Conservation (phyloP, 345 rosid genomes). For the Boechera stricta region DNA sequence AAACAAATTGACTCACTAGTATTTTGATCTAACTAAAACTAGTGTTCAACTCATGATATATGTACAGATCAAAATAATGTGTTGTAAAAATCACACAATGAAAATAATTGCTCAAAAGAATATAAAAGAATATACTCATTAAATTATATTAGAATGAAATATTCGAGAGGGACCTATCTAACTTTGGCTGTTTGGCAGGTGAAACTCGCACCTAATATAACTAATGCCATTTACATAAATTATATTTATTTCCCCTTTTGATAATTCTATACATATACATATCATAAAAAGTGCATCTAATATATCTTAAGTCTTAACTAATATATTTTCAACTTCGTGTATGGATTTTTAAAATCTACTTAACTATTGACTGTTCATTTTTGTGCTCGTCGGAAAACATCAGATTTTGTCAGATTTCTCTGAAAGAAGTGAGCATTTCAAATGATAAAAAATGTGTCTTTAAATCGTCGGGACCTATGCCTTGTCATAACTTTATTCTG, state of each 20-base stretch:
- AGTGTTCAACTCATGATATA: neutral
- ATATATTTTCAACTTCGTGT: no score
- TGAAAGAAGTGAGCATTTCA: no score
- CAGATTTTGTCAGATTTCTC: no score
- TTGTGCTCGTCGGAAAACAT: no score
- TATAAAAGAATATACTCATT: neutral
- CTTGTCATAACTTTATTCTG: no score
- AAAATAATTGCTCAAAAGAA: neutral
- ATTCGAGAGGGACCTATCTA: constrained; percentile 6
- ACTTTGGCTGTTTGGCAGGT: constrained; percentile 27
- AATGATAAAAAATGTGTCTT: no score
- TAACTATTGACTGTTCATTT: no score
- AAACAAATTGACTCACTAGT: neutral
- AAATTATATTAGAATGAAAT: neutral
- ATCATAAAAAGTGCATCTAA: neutral
- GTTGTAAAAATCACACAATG: neutral
- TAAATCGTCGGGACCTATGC: no score
- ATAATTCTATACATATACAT: neutral
- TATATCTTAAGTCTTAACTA: no score
- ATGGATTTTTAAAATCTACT: no score
- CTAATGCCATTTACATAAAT: constrained; percentile 24
- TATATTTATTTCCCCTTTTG: neutral
- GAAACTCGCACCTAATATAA: constrained; percentile 39
- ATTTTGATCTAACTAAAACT: neutral
- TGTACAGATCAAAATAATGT: neutral